Conservation (phyloP, 176 grass and related monocot genomes). For the Zea luxurians region DNA sequence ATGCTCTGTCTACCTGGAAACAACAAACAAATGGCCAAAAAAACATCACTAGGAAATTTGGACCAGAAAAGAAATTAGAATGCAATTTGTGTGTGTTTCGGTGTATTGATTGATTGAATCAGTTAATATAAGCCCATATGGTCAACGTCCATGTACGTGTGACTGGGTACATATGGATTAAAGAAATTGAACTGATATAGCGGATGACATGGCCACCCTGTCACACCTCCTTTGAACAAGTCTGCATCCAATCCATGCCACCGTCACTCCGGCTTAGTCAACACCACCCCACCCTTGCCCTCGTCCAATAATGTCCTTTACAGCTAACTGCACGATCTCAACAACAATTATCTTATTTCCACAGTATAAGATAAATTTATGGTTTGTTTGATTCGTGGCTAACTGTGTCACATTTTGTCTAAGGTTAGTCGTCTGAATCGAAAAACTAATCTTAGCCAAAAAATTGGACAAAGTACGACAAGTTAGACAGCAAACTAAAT, state of each 20-base stretch:
- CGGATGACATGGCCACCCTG: constrained; percentile 6
- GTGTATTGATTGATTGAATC: not conserved
- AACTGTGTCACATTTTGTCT: no score
- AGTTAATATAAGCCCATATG: not conserved
- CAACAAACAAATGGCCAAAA: not conserved
- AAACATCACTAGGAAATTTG: not conserved
- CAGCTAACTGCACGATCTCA: not conserved
- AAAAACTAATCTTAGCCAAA: no score
- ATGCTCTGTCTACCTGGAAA: no score
- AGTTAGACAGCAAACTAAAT: no score
- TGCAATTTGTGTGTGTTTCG: not conserved
- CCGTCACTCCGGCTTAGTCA: constrained; percentile 29
- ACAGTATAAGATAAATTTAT: not conserved
- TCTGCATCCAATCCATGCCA: constrained; percentile 7
- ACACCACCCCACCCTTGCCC: constrained; percentile 4
- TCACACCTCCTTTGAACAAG: constrained; percentile 10
- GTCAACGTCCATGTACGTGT: not conserved
- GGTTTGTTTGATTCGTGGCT: no score
- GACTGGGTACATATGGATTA: not conserved
- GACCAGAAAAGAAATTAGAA: not conserved
- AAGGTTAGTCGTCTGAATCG: no score
- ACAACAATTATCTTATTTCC: not conserved
- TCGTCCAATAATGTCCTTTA: not conserved
- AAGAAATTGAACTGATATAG: not conserved
- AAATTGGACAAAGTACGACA: no score